Evolutionary conservation across 345 rosid species (phyloP), one percentile per base, ranked within the genome.

Genomic region (Carallia pectinifolia): DNA sequence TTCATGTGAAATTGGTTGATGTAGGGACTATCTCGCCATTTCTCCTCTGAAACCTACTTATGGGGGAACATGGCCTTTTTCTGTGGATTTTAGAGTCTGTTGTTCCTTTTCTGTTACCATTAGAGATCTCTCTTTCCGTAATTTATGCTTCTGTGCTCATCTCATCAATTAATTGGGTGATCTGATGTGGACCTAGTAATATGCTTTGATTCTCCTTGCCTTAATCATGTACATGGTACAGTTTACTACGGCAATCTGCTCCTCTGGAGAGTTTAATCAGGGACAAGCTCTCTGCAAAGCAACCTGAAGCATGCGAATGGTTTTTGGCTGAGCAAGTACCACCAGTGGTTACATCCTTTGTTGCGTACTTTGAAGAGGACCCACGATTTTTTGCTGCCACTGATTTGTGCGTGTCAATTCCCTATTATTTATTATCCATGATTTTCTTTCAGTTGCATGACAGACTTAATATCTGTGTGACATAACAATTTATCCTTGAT

Each of bases 241-340:
- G 97, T 76, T 83, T 92, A 81, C 77, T 80, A 7, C 88, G 91
- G 71, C 92, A 76, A 75, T 84, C 87, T 82, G 88, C 94, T 79
- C 89, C 91, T 13, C 77, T 95, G 65, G 96, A 92, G 84, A 85
- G 89, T 80, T 74, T 83, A 80, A 92, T 95, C 77, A 85, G 90
- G 85, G 96, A 90, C 53, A 83, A 95, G 77, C 76, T 92, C 65
- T 88, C 90, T 52, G 85, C 84, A 74, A 92, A 89, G 77, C 92
- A 86, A 66, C 87, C 90, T 73, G 90, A 89, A 78, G 85, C 83
- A 53, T 83, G 77, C 74, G 92, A 89, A 18, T 84, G 96, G 98
- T 87, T 93, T 77, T 93, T 86, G 90, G 81, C 91, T 44, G 87
- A 86, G 78, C 93, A 88, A 76, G 78, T 89, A 68, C 98, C 98